These are phyloP conservation scores for Chaetomium sp. DNA, from an alignment of 2,329 filamentous ascomycete species.

Conservation along the genomic window DNA sequence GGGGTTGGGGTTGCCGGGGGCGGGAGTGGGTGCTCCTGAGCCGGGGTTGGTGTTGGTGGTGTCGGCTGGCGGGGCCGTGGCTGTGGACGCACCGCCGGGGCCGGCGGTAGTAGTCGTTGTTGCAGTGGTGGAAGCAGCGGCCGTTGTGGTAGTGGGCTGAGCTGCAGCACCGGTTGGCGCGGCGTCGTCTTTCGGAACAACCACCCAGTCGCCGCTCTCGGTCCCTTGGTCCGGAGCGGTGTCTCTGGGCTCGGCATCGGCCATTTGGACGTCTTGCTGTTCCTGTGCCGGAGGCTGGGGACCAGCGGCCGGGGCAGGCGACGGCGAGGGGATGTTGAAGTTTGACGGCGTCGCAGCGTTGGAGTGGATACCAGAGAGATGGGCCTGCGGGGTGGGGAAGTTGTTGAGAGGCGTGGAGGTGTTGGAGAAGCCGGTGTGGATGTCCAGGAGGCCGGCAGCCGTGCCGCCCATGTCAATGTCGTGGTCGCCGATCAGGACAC, in stretches of 20 bases:
- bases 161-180: too few relatives aligned
- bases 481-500: constrained; percentile 50
- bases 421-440: constrained; percentile 55
- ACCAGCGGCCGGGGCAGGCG: constrained; percentile 33
- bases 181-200: constrained; percentile 56
- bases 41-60: constrained; percentile 18
- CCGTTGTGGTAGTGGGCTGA: too few relatives aligned
- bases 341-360: constrained; percentile 51
- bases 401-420: constrained; percentile 55
- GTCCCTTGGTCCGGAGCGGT: constrained; percentile 46
- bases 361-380: constrained; percentile 50
- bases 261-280: constrained; percentile 42
- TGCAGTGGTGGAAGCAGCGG: neutral
- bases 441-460: constrained; percentile 59
- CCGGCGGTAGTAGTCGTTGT: neutral
- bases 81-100: neutral
- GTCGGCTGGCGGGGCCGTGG: neutral
- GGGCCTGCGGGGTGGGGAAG: constrained; percentile 55
- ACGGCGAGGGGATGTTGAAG: constrained; percentile 40
- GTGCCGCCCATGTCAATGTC: constrained; percentile 61
- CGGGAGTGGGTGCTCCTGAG: neutral
- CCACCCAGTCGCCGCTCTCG: constrained; percentile 64
- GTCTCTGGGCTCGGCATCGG: constrained; percentile 32
- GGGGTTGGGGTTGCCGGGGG: neutral
- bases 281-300: constrained; percentile 22